Base-by-base conservation (phyloP, 352 stramenopile genomes). In the Phytophthora nicotianae region DNA sequence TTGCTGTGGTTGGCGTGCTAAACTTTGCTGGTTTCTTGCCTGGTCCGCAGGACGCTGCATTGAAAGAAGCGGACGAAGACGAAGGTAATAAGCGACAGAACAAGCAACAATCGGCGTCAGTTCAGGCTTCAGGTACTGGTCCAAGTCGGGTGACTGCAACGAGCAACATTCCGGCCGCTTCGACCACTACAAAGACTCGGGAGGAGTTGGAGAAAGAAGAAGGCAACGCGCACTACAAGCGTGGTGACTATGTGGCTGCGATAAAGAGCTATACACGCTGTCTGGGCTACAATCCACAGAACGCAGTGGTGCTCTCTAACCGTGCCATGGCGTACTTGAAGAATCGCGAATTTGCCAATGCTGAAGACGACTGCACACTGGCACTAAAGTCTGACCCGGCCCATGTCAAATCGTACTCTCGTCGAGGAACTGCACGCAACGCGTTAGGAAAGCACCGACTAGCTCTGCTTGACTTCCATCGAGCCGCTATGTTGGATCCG, bases 141-240 rank as follows among this genome's bases (percentile, higher is more conserved):
- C 29, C 54, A 10, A 49, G 38, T 42, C 53, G 26, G 35, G 23
- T 62, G 32, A 21, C 33, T 37, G 21, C 57, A 58, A 57, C 42
- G 11, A 68, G 7, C 11, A 64, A 52, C 10, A 4, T 26, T 35
- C 10, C 43, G 27, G 13, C 41, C 3, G 29, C 51, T 45, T 33
- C 29, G 11, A n/a, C n/a, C 13, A 48, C 41, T 3, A 45, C 38
- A 7, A 64, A 74, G 50, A 68, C 26, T 58, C 77, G 84, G 23
- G 83, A 90, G 20, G 72, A 89, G 16, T 56, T 93, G 11, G 93
- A 98, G 55, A 79, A 81, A 13, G 79, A 96, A 59, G 96, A 98
- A 52, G 95, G 95, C 10, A 98, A 98, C 62, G 88, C 87, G 26
- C 89, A 92, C 63, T 98, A 97, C 72, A 88, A 89, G 23, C 75